These are phyloP conservation scores for Cicer pinnatifidum DNA, from an alignment of 306 rosid genomes.

Conservation along the genomic window DNA sequence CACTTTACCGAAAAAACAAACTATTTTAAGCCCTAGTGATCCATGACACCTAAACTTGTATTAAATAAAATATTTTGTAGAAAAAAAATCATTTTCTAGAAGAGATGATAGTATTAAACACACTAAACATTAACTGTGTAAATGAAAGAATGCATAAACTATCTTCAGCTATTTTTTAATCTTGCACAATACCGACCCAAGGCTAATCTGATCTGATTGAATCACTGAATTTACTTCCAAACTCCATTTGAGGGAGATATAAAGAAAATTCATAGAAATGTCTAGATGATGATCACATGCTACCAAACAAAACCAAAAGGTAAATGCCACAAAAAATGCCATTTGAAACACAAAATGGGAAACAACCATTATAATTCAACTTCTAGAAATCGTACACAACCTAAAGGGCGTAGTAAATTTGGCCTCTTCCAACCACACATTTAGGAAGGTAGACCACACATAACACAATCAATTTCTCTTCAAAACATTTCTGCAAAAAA, in stretches of 20 bases:
- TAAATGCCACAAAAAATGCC: neutral
- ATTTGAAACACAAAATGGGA: neutral
- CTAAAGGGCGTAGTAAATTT: constrained; percentile 2
- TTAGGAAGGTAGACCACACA: constrained; percentile 39
- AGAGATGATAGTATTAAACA: no score
- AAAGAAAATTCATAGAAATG: neutral
- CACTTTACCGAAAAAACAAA: no score
- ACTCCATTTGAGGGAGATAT: constrained; percentile 4
- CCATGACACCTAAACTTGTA: no score
- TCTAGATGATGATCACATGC: neutral
- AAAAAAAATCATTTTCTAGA: no score
- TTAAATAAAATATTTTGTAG: no score
- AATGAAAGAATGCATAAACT: no score
- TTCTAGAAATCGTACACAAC: constrained; percentile 31
- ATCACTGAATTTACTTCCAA: neutral
- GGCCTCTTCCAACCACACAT: constrained; percentile 31
- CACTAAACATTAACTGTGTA: no score
- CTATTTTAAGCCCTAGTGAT: no score
- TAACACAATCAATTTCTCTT: constrained; percentile 36
- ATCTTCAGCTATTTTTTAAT: no score
- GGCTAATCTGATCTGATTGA: no score
- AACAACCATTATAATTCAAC: constrained; percentile 30
- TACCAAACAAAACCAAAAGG: neutral
- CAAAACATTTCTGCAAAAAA: constrained; percentile 48
- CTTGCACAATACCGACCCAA: no score